Conservation (phyloP, 352 stramenopile genomes). For the Sclerospora graminicola region DNA sequence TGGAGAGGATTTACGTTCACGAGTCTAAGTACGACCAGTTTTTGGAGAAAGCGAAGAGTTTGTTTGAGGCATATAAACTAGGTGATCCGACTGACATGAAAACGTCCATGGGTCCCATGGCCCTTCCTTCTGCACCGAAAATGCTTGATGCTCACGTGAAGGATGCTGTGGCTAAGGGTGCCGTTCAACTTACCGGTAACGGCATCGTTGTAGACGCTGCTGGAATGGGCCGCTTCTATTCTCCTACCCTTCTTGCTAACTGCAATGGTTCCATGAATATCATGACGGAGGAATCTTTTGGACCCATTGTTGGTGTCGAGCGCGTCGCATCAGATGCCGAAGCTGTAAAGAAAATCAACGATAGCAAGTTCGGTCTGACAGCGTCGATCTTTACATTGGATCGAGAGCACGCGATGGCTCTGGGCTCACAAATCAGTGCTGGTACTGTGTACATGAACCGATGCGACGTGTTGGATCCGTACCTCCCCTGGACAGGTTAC, state of each 20-base stretch:
- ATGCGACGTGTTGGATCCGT: constrained; percentile 71
- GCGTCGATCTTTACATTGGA: constrained; percentile 60
- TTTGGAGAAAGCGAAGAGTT: constrained; percentile 42
- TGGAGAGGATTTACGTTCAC: constrained; percentile 83
- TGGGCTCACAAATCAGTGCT: constrained; percentile 51
- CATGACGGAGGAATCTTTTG: constrained; percentile 80
- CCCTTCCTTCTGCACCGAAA: constrained; percentile 33
- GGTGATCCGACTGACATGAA: constrained; percentile 48
- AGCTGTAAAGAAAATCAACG: constrained; percentile 69
- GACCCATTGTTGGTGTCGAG: constrained; percentile 69
- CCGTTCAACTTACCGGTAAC: constrained; percentile 34
- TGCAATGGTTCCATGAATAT: constrained; percentile 63
- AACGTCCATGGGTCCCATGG: constrained; percentile 68
- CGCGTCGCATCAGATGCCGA: constrained; percentile 62
- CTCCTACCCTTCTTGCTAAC: constrained; percentile 59
- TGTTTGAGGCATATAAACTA: constrained; percentile 57
- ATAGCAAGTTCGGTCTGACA: constrained; percentile 73
- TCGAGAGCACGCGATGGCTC: constrained; percentile 37
- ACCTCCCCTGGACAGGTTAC: constrained; percentile 70
- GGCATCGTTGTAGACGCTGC: constrained; percentile 32
- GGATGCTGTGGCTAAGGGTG: constrained; percentile 66
- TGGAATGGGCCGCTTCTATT: constrained; percentile 66
- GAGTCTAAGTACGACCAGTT: constrained; percentile 74
- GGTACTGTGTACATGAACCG: constrained; percentile 84
- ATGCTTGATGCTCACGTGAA: constrained; percentile 50